Percentiles rank a stretch among this genome's conserved stretches.
Evolutionary conservation across 2,329 filamentous ascomycete species (phyloP).

Genomic region (Alternaria hordeiaustralica): DNA sequence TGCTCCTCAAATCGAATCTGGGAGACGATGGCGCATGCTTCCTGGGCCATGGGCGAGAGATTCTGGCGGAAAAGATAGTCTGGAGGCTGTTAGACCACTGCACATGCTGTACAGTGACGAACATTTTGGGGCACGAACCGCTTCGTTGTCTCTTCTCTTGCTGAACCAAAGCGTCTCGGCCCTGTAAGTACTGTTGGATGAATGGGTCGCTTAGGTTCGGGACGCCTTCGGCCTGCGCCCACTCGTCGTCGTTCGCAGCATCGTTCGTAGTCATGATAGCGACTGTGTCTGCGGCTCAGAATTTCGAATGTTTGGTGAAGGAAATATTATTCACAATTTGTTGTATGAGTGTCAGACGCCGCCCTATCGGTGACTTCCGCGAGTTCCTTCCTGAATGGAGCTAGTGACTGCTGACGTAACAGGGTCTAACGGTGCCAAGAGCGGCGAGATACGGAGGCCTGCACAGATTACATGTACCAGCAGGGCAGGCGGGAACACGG

Average conservation of each 20-base stretch:
- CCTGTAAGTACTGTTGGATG: conserved; percentile 79
- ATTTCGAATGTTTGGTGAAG: not conserved
- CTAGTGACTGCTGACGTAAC: conserved; percentile 33
- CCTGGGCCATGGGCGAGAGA: conserved; percentile 78
- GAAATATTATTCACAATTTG: not conserved
- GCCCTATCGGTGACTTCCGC: conserved; percentile 24
- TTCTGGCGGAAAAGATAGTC: conserved; percentile 74
- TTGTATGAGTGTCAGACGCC: not conserved
- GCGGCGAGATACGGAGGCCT: not conserved
- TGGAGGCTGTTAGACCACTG: conserved; percentile 46
- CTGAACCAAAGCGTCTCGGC: conserved; percentile 75
- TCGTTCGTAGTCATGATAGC: conserved; percentile 31
- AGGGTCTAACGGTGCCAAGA: conserved; percentile 1
- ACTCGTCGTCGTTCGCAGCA: conserved; percentile 44
- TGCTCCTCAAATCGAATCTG: conserved; percentile 81
- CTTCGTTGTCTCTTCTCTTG: conserved; percentile 84
- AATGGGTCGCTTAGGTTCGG: conserved; percentile 69
- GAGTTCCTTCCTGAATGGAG: conserved; percentile 26
- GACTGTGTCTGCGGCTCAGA: not conserved
- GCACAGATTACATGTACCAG: not conserved
- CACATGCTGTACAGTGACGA: not conserved
- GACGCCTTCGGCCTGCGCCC: conserved; percentile 51
- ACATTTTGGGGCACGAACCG: conserved; percentile 59
- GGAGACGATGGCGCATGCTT: conserved; percentile 80
- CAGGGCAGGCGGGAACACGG: not conserved